These are phyloP conservation scores for Nakaseomyces nivariensis DNA, from an alignment of 1,139 yeast genomes.

Conservation along the genomic window DNA sequence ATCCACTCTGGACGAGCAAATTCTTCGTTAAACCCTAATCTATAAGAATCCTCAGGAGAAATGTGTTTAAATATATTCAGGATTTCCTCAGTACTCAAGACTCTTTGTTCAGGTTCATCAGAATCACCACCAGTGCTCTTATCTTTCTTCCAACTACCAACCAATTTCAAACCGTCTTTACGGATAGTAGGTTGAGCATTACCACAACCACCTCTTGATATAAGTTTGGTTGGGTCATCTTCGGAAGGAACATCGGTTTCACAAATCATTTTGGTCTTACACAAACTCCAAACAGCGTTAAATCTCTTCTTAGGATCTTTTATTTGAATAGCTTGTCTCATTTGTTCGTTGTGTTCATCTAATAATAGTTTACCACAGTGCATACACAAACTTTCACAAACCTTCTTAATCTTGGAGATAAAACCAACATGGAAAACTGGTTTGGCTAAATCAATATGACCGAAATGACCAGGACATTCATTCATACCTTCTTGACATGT, in stretches of 20 bases:
- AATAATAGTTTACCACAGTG: constrained; percentile 91
- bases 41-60: constrained; percentile 68
- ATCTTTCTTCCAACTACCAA: constrained; percentile 96
- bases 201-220: constrained; percentile 95
- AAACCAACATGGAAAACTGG: constrained; percentile 98
- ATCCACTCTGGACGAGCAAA: constrained; percentile 99
- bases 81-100: constrained; percentile 81
- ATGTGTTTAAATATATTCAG: constrained; percentile 88
- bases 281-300: constrained; percentile 89
- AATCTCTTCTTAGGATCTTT: constrained; percentile 93
- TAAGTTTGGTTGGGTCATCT: constrained; percentile 43
- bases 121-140: constrained; percentile 56
- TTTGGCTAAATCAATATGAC: constrained; percentile 94
- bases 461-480: constrained; percentile 99
- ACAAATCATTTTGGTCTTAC: constrained; percentile 90
- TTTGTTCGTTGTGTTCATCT: constrained; percentile 77
- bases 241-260: constrained; percentile 74
- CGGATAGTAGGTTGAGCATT: constrained; percentile 93
- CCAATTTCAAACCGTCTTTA: constrained; percentile 86
- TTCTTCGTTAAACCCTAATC: constrained; percentile 86
- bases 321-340: constrained; percentile 81
- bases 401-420: constrained; percentile 85
- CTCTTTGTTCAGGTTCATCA: constrained; percentile 88
- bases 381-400: constrained; percentile 94
- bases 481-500: constrained; percentile 99